Percentiles rank a stretch among this genome's conserved stretches.
phyloP scores from a whole-genome alignment of 495 filamentous ascomycete species.

The Pseudevernia furfuracea region DNA sequence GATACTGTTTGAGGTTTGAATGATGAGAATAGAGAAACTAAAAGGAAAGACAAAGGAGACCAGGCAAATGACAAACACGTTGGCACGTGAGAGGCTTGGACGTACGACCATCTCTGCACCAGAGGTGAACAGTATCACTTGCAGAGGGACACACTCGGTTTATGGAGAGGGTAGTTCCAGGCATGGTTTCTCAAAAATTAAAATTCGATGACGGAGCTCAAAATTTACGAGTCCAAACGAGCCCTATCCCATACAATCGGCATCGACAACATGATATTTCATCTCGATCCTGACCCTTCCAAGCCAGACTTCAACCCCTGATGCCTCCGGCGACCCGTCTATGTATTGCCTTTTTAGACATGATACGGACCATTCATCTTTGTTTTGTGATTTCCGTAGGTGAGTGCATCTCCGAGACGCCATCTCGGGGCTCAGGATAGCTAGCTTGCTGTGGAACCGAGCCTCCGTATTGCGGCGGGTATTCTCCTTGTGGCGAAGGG shows the following conservation, averaged over 20 bases:
- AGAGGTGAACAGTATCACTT: too few species aligned
- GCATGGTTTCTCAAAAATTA: not conserved
- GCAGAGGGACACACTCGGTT: not conserved
- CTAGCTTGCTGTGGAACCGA: not conserved
- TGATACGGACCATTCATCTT: not conserved
- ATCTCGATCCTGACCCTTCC: not conserved
- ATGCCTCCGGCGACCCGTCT: not conserved
- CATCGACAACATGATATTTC: not conserved
- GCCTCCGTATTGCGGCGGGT: not conserved
- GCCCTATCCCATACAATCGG: not conserved
- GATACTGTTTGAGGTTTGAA: too few species aligned
- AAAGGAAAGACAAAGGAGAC: too few species aligned
- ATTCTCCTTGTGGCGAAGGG: not conserved
- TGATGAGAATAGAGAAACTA: too few species aligned
- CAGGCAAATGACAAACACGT: too few species aligned
- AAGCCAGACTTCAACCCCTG: not conserved
- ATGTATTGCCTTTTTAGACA: not conserved
- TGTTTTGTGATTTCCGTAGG: not conserved
- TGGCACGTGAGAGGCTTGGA: too few species aligned
- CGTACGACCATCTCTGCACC: too few species aligned
- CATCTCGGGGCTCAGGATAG: not conserved
- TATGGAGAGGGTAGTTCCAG: not conserved
- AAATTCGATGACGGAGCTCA: not conserved
- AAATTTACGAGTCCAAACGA: not conserved
- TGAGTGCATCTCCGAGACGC: slow-evolving; percentile 3